Evolutionary conservation across 306 rosid genomes (phyloP).

Genomic region (Dalbergia oliveri): DNA sequence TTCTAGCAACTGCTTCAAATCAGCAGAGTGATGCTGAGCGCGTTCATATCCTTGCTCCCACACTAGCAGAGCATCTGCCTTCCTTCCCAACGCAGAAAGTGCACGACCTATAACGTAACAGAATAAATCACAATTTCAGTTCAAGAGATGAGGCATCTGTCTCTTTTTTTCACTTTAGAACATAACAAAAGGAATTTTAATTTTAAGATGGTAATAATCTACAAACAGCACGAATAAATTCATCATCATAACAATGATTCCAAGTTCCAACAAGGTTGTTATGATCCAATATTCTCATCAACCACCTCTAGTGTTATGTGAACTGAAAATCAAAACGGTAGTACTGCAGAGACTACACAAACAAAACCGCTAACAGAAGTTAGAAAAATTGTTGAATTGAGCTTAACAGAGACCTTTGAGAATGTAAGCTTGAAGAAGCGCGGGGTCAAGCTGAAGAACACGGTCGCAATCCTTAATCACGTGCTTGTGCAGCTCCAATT

Average conservation of each 20-base stretch:
- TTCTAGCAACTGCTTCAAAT: slow-evolving; percentile 87
- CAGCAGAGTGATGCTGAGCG: slow-evolving; percentile 75
- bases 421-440: slow-evolving; percentile 81
- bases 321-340: slow-evolving; percentile 26
- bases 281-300: slow-evolving; percentile 3
- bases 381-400: background rate
- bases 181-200: background rate
- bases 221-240: background rate
- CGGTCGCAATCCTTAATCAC: slow-evolving; percentile 90
- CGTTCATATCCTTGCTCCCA: slow-evolving; percentile 93
- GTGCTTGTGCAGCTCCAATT: slow-evolving; percentile 92
- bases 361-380: slow-evolving; percentile 31
- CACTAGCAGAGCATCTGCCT: slow-evolving; percentile 76
- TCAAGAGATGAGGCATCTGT: slow-evolving; percentile 23
- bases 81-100: slow-evolving; percentile 79
- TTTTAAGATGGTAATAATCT: background rate
- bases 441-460: slow-evolving; percentile 84
- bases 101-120: slow-evolving; percentile 68
- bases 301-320: slow-evolving; percentile 6
- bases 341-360: slow-evolving; percentile 11
- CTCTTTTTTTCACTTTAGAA: background rate
- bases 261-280: background rate
- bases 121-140: slow-evolving; percentile 33
- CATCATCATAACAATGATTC: slow-evolving; percentile 2
- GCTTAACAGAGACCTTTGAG: slow-evolving; percentile 71